These are phyloP conservation scores for Meyerozyma sp. DNA, from an alignment of 1,139 yeast species.

Conservation along the genomic window DNA sequence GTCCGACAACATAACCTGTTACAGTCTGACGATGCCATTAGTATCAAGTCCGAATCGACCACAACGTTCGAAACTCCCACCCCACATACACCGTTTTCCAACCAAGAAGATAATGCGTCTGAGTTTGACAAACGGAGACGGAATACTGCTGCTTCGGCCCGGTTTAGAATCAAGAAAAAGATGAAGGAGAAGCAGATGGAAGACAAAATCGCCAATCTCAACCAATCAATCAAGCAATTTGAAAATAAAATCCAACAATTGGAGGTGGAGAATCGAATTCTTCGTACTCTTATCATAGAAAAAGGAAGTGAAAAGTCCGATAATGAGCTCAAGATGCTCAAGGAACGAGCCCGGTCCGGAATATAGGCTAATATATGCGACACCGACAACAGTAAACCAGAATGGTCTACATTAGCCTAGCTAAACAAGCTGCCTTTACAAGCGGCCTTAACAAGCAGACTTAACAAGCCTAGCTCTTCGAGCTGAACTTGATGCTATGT, in stretches of 20 bases:
- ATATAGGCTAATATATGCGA: background rate
- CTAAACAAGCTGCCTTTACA: too few species aligned
- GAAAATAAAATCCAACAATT: slow-evolving; percentile 55
- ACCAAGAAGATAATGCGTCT: slow-evolving; percentile 14
- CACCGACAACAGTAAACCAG: too few species aligned
- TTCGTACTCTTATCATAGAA: slow-evolving; percentile 71
- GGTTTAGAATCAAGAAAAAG: slow-evolving; percentile 78
- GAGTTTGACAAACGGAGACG: slow-evolving; percentile 65
- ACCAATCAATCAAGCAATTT: slow-evolving; percentile 53
- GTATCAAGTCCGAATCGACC: background rate
- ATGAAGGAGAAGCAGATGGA: slow-evolving; percentile 83
- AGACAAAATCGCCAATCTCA: slow-evolving; percentile 54
- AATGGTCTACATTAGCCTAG: too few species aligned
- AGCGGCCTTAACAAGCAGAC: too few species aligned
- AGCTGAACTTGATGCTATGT: too few species aligned
- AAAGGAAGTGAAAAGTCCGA: slow-evolving; percentile 44
- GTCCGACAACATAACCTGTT: slow-evolving; percentile 21
- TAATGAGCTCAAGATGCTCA: slow-evolving; percentile 32
- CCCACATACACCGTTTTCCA: background rate
- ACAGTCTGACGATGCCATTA: background rate
- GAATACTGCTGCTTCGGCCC: slow-evolving; percentile 77
- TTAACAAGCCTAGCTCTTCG: too few species aligned
- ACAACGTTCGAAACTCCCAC: background rate
- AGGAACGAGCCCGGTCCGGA: slow-evolving; percentile 25
- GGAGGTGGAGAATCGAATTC: slow-evolving; percentile 54